Base-by-base conservation (phyloP, 495 filamentous ascomycete species). In the Lophiostoma macrostomum region DNA sequence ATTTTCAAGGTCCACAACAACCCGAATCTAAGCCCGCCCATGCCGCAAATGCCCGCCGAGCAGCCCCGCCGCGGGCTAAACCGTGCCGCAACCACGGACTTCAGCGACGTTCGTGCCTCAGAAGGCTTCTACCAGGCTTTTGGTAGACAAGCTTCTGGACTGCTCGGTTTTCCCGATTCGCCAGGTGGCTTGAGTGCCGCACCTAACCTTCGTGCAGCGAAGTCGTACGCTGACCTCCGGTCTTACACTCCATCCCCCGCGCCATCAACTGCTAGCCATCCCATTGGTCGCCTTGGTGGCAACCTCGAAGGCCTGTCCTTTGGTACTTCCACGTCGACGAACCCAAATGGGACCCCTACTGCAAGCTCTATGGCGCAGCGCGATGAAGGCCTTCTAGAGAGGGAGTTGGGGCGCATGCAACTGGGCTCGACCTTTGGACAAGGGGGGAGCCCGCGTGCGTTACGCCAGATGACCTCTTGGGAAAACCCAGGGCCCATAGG, bases 51-150 rank as follows among this genome's bases (percentile, higher is more conserved):
- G 57, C 71, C 81, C 14, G 76, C 79, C 47, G 89, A 96, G 53
- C 79, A 82, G 27, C 81, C 83, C 50, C 80, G 90, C 47, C 87
- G 91, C 27, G 85, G 81, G 12, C 74, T 98, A 28, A 93, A 90
- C 73, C 87, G 93, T 24, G 90, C 93, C 16, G 94, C 93, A 27
- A 98, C 93, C n/a, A 95, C 94, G 61, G 91, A 97, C 71, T 98
- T 98, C 71, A 90, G 87, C 60, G 93, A 96, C 66, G 83, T 88
- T 29, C 86, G 91, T 5, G 83, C 78, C 20, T 80, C 80, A 37
- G 83, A 84, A 29, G 78, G 80, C 36, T 76, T 86, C 58, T 88
- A 86, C 67, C 82, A 80, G 61, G 82, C 87, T 0, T 75, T 94
- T 37, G 85, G 88, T 32, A 77, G 86, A 38, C 88, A 91, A 60